Percentiles rank a stretch among this genome's conserved stretches.
These are phyloP conservation scores for Aspergillus saccharolyticus DNA, from an alignment of 495 filamentous ascomycete species.

Conservation along the genomic window DNA sequence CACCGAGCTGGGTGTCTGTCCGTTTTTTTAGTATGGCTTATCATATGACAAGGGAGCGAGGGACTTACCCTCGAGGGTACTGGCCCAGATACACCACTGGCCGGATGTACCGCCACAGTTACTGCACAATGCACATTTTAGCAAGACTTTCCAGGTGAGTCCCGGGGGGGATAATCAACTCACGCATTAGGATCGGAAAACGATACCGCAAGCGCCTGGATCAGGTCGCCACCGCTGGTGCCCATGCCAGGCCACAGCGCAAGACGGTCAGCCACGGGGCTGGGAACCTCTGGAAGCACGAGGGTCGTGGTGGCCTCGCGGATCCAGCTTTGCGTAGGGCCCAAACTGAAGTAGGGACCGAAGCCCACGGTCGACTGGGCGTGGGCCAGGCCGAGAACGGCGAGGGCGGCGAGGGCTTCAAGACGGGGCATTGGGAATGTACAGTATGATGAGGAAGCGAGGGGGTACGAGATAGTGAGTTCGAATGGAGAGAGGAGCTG, in stretches of 20 bases:
- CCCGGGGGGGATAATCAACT: too few relatives aligned
- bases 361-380: conserved; percentile 24
- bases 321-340: conserved; percentile 31
- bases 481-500: too few relatives aligned
- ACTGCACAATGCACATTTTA: too few relatives aligned
- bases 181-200: conserved; percentile 25
- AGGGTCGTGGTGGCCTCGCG: conserved; percentile 32
- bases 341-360: conserved; percentile 31
- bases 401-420: conserved; percentile 12
- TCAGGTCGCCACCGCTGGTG: conserved; percentile 33
- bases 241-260: conserved; percentile 38
- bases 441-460: too few relatives aligned
- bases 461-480: not conserved
- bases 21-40: not conserved
- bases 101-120: conserved; percentile 29
- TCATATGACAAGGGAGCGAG: too few relatives aligned
- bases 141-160: too few relatives aligned
- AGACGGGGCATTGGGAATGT: conserved; percentile 6
- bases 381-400: conserved; percentile 12
- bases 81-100: conserved; percentile 36
- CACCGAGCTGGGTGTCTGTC: conserved; percentile 17
- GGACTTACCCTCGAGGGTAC: conserved; percentile 24
- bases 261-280: conserved; percentile 25
- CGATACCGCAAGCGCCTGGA: conserved; percentile 34
- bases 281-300: conserved; percentile 26